Base-by-base conservation (phyloP, 345 rosid genomes). In the Passiflora organensis region DNA sequence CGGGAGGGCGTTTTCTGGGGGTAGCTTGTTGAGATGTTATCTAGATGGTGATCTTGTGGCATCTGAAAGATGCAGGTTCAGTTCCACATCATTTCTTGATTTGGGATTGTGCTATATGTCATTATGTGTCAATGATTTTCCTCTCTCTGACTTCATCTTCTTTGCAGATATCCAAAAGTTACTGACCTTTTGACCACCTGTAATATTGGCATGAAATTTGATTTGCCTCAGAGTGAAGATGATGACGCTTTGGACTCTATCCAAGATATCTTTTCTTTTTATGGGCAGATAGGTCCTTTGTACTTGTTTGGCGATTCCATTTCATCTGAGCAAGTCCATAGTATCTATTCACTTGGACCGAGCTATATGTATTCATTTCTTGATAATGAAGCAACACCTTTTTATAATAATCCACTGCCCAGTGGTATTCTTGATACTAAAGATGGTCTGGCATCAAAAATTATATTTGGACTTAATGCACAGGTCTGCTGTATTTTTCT, bases 21-120 rank as follows among this genome's bases (percentile, higher is more conserved):
- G 98, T 58, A 91, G 98, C 76, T 59, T 80, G 57, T 62, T 91
- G 72, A 79, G 81, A 74, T 91, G 93, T 76, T 91, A 80, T 62
- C 67, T 91, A 39, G 86, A 91, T 73, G 95, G 96, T 48, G 78
- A 72, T 59, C 88, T 85, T 64, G 83, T 85, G 45, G 84, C 93
- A 59, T 91, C 98, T 43, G 98, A 87, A 71, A 85, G 82, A 91
- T 91, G 98, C 98, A 91, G 98, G 98, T 85, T 57, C 37, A 53
- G 22, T 32, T 17, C 36, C 14, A 14, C 37, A 51, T 62, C 19
- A 34, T 48, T 21, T 57, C 25, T 18, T 52, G 18, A 45, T 28
- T 28, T 28, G 8, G 34, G 8, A 3, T 28, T 3, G 34, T 8
- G 34, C 34, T 28, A 28, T 28, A 8, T 28, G 34, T 8, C 34